Evolutionary conservation across 208 protist genomes (phyloP).

Genomic region (Novymonas esmeraldas): DNA sequence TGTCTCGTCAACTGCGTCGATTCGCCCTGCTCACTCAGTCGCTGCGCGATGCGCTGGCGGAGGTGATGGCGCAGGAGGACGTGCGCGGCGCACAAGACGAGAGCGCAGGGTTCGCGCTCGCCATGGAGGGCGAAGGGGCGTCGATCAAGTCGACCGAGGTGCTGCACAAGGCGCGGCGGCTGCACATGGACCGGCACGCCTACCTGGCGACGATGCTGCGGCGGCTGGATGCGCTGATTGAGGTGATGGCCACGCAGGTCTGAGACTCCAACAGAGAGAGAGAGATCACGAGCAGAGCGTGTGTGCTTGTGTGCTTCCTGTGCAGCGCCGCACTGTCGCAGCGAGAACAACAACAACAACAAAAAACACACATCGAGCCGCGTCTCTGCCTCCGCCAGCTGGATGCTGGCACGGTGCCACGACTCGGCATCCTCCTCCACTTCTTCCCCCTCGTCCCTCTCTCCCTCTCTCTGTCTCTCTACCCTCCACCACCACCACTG

Average conservation of each 20-base stretch:
- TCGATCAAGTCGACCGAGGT: constrained; percentile 15
- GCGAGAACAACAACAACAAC: too few relatives aligned
- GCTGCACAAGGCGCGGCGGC: constrained; percentile 23
- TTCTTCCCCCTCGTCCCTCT: background rate
- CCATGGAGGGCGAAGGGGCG: constrained; percentile 1
- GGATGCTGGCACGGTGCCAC: too few relatives aligned
- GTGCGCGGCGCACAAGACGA: constrained; percentile 8
- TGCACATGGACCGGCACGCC: constrained; percentile 19
- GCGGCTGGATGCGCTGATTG: constrained; percentile 19
- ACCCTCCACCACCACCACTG: background rate
- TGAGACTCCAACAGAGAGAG: too few relatives aligned
- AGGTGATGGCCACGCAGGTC: constrained; percentile 28
- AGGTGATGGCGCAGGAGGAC: constrained; percentile 31
- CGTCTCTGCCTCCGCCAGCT: too few relatives aligned
- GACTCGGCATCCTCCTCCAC: background rate
- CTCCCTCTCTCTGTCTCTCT: background rate
- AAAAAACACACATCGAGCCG: too few relatives aligned
- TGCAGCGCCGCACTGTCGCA: too few relatives aligned
- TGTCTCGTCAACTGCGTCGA: constrained; percentile 40
- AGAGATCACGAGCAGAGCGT: too few relatives aligned
- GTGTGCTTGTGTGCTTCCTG: background rate
- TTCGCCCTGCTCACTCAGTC: constrained; percentile 40
- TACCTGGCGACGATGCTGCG: constrained; percentile 25
- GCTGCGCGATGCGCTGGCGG: constrained; percentile 40
- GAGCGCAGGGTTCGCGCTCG: background rate